phyloP scores from a whole-genome alignment of 2,329 filamentous ascomycete species.

The Neodidymelliopsis sp. region DNA sequence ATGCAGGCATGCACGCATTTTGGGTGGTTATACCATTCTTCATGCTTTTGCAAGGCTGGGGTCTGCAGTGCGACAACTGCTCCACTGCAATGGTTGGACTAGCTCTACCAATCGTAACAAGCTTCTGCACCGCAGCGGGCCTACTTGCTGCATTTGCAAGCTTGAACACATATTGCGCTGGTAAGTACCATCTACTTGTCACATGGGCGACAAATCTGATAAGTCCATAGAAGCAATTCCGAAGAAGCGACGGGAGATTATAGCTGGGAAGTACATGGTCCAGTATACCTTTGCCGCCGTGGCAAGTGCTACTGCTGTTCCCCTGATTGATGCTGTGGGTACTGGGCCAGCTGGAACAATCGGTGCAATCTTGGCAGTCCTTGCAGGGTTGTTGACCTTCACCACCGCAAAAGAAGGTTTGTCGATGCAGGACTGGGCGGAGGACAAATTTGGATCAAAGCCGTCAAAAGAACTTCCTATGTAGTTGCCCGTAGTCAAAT shows the following conservation, averaged over 20 bases:
- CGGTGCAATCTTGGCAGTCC: slow-evolving; percentile 15
- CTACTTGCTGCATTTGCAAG: slow-evolving; percentile 51
- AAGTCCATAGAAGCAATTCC: slow-evolving; percentile 32
- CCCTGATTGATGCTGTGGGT: slow-evolving; percentile 40
- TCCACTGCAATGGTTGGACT: slow-evolving; percentile 36
- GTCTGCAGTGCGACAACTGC: slow-evolving; percentile 38
- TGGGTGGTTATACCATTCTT: slow-evolving; percentile 44
- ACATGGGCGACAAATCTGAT: neutral
- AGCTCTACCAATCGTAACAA: slow-evolving; percentile 45
- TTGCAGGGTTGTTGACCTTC: slow-evolving; percentile 22
- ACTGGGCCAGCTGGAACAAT: slow-evolving; percentile 29
- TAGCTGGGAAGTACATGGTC: slow-evolving; percentile 44
- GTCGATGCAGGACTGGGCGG: slow-evolving; percentile 23
- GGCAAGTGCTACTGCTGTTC: slow-evolving; percentile 34
- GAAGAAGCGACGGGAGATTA: slow-evolving; percentile 30
- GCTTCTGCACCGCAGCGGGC: slow-evolving; percentile 46
- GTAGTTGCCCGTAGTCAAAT: neutral
- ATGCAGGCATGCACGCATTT: slow-evolving; percentile 31
- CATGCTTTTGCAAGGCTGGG: slow-evolving; percentile 49
- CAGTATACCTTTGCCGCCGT: slow-evolving; percentile 40
- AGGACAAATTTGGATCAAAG: neutral
- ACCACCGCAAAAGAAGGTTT: slow-evolving; percentile 19
- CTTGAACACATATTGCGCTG: slow-evolving; percentile 52
- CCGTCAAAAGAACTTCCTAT: neutral
- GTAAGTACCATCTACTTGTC: slow-evolving; percentile 27